These are phyloP conservation scores for Verticillium nonalfalfae DNA, from an alignment of 2,329 filamentous ascomycete species.

Conservation along the genomic window DNA sequence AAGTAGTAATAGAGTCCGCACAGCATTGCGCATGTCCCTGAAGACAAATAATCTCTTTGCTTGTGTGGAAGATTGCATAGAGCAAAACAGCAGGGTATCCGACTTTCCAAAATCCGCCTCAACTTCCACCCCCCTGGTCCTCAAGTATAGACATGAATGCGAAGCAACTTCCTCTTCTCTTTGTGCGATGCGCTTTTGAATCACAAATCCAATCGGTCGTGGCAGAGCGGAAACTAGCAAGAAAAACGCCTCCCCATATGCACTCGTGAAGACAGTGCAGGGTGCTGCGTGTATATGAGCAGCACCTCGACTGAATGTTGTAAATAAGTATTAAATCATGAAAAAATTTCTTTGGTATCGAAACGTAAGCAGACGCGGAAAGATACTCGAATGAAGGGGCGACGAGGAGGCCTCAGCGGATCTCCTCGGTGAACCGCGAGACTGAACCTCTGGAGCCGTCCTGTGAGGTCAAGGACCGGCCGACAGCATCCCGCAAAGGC, in stretches of 20 bases:
- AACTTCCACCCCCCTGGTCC: background rate
- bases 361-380: background rate
- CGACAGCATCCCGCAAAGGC: slow-evolving; percentile 25
- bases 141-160: background rate
- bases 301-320: background rate
- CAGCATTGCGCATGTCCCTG: background rate
- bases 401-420: slow-evolving; percentile 11
- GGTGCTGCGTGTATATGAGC: background rate
- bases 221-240: background rate
- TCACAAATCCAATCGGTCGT: background rate
- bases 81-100: background rate
- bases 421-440: slow-evolving; percentile 34
- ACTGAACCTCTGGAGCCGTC: slow-evolving; percentile 23
- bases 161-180: background rate
- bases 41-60: background rate
- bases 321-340: slow-evolving; percentile 1
- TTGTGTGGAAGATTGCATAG: background rate
- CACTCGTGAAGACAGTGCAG: background rate
- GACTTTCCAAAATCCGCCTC: background rate
- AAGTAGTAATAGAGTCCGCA: background rate
- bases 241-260: slow-evolving; percentile 1
- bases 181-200: background rate
- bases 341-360: background rate
- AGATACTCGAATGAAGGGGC: background rate
- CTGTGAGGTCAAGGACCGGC: slow-evolving; percentile 27